Evolutionary conservation across 371 early-diverging fungal genomes (phyloP).

Genomic region (Syncephalastrum contaminatum): DNA sequence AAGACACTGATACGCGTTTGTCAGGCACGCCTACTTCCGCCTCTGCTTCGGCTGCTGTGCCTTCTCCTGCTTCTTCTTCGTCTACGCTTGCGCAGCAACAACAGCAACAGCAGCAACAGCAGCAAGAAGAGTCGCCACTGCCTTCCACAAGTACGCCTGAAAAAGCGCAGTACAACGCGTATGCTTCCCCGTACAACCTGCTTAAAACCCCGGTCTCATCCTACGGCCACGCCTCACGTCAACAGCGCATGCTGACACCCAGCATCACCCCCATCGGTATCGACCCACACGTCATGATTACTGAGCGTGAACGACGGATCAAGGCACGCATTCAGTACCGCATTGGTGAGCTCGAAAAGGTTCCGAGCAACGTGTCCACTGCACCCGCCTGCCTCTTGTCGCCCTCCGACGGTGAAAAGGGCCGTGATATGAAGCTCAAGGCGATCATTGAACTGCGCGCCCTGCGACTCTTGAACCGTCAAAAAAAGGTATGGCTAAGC

Average conservation of each 20-base stretch:
- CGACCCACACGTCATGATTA: conserved; percentile 69
- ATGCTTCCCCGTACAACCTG: conserved; percentile 54
- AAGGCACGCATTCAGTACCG: conserved; percentile 69
- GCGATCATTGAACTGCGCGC: conserved; percentile 88
- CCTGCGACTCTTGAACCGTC: conserved; percentile 73
- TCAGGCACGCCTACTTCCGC: no score
- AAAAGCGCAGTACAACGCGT: conserved; percentile 21
- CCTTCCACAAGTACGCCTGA: conserved; percentile 10
- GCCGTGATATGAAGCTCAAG: conserved; percentile 35
- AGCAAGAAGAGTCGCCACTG: neutral
- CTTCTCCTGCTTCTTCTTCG: neutral
- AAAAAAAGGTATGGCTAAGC: conserved; percentile 51
- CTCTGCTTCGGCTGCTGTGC: neutral
- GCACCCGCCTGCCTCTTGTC: neutral
- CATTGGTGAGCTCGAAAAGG: conserved; percentile 70
- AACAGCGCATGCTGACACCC: conserved; percentile 71
- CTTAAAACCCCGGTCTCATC: conserved; percentile 49
- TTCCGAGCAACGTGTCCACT: neutral
- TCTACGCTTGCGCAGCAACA: conserved; percentile 5
- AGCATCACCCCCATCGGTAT: conserved; percentile 74
- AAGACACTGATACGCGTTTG: no score
- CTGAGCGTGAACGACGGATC: conserved; percentile 76
- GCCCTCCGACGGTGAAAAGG: neutral
- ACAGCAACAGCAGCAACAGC: neutral
- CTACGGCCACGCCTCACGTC: conserved; percentile 66